phyloP scores from a whole-genome alignment of 768 basidiomycete genomes.

The Tulasnella sp. region DNA sequence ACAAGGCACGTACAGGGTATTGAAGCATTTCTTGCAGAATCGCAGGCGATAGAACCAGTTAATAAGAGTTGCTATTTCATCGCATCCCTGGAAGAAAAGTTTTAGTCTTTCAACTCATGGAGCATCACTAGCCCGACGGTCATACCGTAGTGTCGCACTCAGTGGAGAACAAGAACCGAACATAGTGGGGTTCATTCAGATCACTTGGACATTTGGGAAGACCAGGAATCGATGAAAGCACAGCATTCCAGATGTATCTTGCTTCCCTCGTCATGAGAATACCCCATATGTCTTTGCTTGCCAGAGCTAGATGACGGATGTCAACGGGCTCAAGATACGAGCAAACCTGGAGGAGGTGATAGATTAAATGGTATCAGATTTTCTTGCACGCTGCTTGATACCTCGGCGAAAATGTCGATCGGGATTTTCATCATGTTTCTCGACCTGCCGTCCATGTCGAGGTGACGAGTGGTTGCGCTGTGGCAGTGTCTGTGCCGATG shows the following conservation, averaged over 20 bases:
- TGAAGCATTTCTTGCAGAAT: background rate
- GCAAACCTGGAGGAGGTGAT: background rate
- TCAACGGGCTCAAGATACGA: background rate
- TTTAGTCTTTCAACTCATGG: background rate
- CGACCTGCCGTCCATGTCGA: background rate
- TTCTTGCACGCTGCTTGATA: background rate
- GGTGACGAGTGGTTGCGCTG: background rate
- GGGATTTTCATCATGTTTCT: background rate
- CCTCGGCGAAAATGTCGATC: background rate
- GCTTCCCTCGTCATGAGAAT: background rate
- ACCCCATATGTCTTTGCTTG: background rate
- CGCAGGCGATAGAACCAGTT: background rate
- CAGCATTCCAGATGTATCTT: background rate
- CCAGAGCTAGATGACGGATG: background rate
- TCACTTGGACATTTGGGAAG: slow-evolving; percentile 29
- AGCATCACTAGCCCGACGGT: background rate
- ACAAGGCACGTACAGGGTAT: background rate
- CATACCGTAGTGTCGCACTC: background rate
- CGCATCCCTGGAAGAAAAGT: background rate
- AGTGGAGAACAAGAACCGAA: slow-evolving; percentile 12
- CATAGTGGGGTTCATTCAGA: slow-evolving; percentile 29
- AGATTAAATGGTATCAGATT: background rate
- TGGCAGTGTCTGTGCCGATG: background rate
- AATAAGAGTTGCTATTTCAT: background rate
- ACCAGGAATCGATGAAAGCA: background rate